Conservation (phyloP, 83 land plant species). For the Thuja plicata region DNA sequence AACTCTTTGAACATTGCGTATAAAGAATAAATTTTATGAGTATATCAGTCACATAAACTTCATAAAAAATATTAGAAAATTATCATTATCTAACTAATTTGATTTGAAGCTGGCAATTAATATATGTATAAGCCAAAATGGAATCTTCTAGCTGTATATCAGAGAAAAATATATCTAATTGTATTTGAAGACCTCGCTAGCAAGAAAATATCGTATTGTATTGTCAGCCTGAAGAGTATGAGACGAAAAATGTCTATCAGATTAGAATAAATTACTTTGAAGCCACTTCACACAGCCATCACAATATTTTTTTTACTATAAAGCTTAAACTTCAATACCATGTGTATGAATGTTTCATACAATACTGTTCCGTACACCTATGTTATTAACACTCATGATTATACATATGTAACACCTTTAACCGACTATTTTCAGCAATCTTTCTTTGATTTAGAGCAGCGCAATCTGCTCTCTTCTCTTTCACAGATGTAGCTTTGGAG, state of each 20-base stretch:
- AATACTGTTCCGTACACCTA: background rate
- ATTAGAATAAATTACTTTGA: background rate
- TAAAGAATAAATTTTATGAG: background rate
- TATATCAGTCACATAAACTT: background rate
- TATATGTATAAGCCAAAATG: background rate
- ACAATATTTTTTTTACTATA: background rate
- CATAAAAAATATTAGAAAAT: background rate
- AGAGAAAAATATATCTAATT: background rate
- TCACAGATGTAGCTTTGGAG: no score
- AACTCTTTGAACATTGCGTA: background rate
- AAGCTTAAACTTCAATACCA: background rate
- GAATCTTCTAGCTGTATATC: background rate
- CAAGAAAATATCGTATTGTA: background rate
- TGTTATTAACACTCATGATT: background rate
- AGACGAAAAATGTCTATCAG: background rate
- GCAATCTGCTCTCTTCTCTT: no score
- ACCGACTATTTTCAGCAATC: no score
- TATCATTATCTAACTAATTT: background rate
- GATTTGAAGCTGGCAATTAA: background rate
- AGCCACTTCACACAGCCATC: background rate
- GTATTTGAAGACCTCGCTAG: background rate
- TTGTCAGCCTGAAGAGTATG: background rate
- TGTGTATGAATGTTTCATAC: background rate
- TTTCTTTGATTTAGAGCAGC: no score
- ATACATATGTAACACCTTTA: background rate